Evolutionary conservation across 495 filamentous ascomycete genomes (phyloP), one percentile per base, ranked within the genome.

Genomic region (Neurospora sp.): DNA sequence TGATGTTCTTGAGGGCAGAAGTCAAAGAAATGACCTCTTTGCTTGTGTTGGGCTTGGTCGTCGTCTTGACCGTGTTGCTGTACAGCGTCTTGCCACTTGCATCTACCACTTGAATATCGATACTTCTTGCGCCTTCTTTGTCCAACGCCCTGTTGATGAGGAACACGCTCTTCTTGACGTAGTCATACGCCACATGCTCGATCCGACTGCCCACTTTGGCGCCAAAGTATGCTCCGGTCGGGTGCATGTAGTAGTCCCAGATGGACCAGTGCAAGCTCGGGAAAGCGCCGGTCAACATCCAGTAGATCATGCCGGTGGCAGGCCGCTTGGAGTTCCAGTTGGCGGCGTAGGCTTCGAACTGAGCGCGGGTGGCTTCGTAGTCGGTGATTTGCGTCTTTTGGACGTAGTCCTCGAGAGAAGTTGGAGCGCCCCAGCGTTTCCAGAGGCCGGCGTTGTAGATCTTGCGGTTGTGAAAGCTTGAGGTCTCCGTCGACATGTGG

Each of bases 211-310:
- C 88, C 0, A 83, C 77, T 75, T 90, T 90, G 5, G 86, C 83
- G 0, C 90, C 90, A 69, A 88, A 91, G 72, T 89, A 91, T 2
- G 86, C 82, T 0, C 87, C 89, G 5, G 84, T 86, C 0, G 89
- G 85, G 27, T 82, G 84, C 37, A 90, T 79, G 74, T 91, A 91
- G 73, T 89, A 90, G 74, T 91, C 89, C 78, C 90, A 90, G 3
- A 91, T 76, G 72, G 89, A 88, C 89, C 90, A 92, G 77, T 91
- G 89, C 44, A 91, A 81, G 59, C 83, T 87, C 11, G 90, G 89
- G 86, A 89, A 91, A 0, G 89, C 89, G 69, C 85, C 86, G 73
- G 89, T 91, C 74, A 90, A 75, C 90, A 91, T 92, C 90, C 90
- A 91, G 79, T 92, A 92, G 7, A 92, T 85, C 46, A 88, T 23